Evolutionary conservation across 192 early-diverging fungal species (phyloP).

Genomic region (Umbelopsis ramanniana): DNA sequence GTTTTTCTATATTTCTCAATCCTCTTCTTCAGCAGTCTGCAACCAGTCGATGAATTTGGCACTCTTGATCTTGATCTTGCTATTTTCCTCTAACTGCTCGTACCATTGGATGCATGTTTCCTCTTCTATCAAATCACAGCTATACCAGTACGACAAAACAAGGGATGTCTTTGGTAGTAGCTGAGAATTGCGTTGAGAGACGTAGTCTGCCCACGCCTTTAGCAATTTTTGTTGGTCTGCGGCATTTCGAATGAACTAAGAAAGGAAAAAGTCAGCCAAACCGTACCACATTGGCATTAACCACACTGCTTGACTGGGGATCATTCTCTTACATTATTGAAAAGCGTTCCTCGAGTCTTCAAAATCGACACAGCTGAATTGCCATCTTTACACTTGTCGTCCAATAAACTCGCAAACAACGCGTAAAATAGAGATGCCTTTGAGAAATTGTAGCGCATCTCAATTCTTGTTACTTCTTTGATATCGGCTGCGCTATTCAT

Average conservation of each 20-base stretch:
- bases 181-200: slow-evolving; percentile 46
- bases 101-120: slow-evolving; percentile 78
- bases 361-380: slow-evolving; percentile 43
- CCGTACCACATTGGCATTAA: no score
- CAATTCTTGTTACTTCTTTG: slow-evolving; percentile 82
- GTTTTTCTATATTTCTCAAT: slow-evolving; percentile 23
- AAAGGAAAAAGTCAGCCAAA: not conserved
- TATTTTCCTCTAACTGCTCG: slow-evolving; percentile 43
- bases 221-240: slow-evolving; percentile 63
- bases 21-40: slow-evolving; percentile 83
- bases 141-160: slow-evolving; percentile 74
- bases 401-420: slow-evolving; percentile 63
- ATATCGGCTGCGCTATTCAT: slow-evolving; percentile 56
- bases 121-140: slow-evolving; percentile 78
- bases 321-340: slow-evolving; percentile 42
- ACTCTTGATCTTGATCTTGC: slow-evolving; percentile 66
- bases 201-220: slow-evolving; percentile 63
- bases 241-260: slow-evolving; percentile 59
- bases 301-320: no score
- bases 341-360: slow-evolving; percentile 45
- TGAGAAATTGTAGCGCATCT: slow-evolving; percentile 81
- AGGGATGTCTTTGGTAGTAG: slow-evolving; percentile 61
- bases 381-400: slow-evolving; percentile 41
- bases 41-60: slow-evolving; percentile 80
- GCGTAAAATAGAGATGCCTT: slow-evolving; percentile 79